A percentile compares a stretch with the other conserved stretches of the same genome.
These are phyloP conservation scores for Rhodosporidiobolus odoratus DNA, from an alignment of 768 basidiomycete genomes.

Conservation along the genomic window DNA sequence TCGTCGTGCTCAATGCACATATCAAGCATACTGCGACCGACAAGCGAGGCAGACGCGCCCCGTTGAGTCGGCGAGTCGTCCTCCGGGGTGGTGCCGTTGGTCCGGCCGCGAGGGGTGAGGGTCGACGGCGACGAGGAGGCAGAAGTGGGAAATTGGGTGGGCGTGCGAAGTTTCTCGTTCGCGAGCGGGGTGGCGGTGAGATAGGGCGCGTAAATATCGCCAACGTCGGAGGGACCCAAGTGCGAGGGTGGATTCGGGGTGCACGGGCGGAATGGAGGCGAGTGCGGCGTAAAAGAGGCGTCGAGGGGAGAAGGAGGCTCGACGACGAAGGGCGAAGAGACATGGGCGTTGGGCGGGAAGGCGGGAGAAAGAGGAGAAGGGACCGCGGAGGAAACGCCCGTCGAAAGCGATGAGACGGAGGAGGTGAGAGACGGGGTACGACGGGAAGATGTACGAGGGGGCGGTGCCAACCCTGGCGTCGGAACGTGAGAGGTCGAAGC, in stretches of 20 bases:
- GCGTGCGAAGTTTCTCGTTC: slow-evolving; percentile 11
- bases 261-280: slow-evolving; percentile 11
- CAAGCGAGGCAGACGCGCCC: not conserved
- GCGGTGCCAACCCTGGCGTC: not conserved
- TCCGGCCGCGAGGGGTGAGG: not conserved
- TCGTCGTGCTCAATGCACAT: slow-evolving; percentile 16
- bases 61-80: slow-evolving; percentile 26
- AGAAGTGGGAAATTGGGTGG: slow-evolving; percentile 2
- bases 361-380: slow-evolving; percentile 15
- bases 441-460: slow-evolving; percentile 5
- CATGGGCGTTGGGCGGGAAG: slow-evolving; percentile 1
- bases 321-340: slow-evolving; percentile 8
- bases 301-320: not conserved
- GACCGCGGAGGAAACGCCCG: not conserved
- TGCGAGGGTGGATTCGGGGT: slow-evolving; percentile 5
- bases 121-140: not conserved
- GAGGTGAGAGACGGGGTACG: slow-evolving; percentile 25
- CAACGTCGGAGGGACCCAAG: not conserved
- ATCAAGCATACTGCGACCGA: slow-evolving; percentile 29
- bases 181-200: slow-evolving; percentile 25
- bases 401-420: slow-evolving; percentile 15
- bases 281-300: not conserved
- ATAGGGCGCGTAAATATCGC: slow-evolving; percentile 30
- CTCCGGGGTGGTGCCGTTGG: not conserved
- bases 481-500: not conserved